Evolutionary conservation across 768 basidiomycete species (phyloP), one percentile per base, ranked within the genome.

Genomic region (Tephrocybe rancida): DNA sequence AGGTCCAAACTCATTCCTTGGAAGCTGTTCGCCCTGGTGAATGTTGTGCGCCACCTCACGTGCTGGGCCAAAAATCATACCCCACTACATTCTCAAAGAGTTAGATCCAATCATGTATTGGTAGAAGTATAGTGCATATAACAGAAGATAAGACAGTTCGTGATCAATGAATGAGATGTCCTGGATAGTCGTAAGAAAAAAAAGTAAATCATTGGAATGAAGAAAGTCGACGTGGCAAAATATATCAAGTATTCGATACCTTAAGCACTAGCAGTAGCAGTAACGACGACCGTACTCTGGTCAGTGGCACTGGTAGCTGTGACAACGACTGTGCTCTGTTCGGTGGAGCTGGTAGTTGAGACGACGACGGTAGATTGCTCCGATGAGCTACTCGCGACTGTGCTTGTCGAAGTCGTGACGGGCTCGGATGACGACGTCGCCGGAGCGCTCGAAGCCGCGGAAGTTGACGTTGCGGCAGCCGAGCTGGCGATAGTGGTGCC

Each of bases 291-390:
- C 18, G 39, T 41, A 21, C 39, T 41, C 39, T 41, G 19, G 8
- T 41, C 19, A 8, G 39, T 19, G n/a, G 34, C 44, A 34, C 42
- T 43, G 14, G 50, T 39, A 2, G 51, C 44, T 1, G 43, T 51
- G 21, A 27, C 43, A 4, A 44, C 42, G 24, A 44, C 42, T 3
- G 50, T 35, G 22, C 42, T 44, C 24, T 51, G 42, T 42, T 34
- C 42, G 11, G 49, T 41, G 2, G 34, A 44, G 43, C 42, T 43
- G 14, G 50, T 39, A 2, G 51, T 44, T 1, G 43, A 44, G 21
- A 27, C 43, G 9, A 44, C 42, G 24, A 44, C 42, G 3, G 50
- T 35, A 29, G 50, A 51, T n/a, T 51, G 42, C 50, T 34, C 42
- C 18, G 49, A 50, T 2, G 48, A 13, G 16, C 37, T 26, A 5